Evolutionary conservation across 2,329 filamentous ascomycete genomes (phyloP).

Genomic region (Boeremia exigua): DNA sequence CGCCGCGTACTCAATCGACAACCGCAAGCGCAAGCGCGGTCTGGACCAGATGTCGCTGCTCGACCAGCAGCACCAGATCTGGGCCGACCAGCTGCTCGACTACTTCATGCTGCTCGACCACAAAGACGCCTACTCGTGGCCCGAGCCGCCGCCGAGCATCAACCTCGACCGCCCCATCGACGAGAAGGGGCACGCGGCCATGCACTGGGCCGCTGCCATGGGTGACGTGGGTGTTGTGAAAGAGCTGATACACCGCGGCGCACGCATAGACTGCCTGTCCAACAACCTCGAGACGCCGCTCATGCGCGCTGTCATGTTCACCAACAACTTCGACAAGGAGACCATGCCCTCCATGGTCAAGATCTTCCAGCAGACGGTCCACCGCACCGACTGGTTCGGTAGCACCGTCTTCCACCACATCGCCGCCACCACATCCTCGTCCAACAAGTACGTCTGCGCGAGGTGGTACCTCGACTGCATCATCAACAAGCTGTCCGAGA

Average conservation of each 20-base stretch:
- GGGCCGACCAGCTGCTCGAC: slow-evolving; percentile 91
- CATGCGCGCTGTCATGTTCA: slow-evolving; percentile 94
- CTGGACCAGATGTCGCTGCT: slow-evolving; percentile 69
- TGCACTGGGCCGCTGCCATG: slow-evolving; percentile 98
- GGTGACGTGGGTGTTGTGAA: slow-evolving; percentile 91
- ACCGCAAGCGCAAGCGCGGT: slow-evolving; percentile 78
- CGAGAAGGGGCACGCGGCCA: slow-evolving; percentile 86
- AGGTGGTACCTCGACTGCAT: slow-evolving; percentile 93
- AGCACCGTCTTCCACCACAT: slow-evolving; percentile 95
- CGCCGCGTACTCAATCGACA: slow-evolving; percentile 63
- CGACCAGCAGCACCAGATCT: slow-evolving; percentile 86
- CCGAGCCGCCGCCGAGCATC: slow-evolving; percentile 83
- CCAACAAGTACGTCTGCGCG: slow-evolving; percentile 86
- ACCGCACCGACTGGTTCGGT: slow-evolving; percentile 77
- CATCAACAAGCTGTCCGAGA: slow-evolving; percentile 83
- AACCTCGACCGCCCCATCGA: slow-evolving; percentile 93
- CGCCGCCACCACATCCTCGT: slow-evolving; percentile 82
- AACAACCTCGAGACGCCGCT: slow-evolving; percentile 79
- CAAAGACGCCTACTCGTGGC: slow-evolving; percentile 71
- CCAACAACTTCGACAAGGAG: slow-evolving; percentile 93
- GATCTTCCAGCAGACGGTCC: slow-evolving; percentile 81
- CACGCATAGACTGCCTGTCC: slow-evolving; percentile 72
- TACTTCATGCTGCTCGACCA: slow-evolving; percentile 91
- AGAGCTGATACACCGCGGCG: slow-evolving; percentile 81
- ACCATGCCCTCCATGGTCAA: slow-evolving; percentile 86